phyloP scores from a whole-genome alignment of 2,329 filamentous ascomycete genomes.

The Paraphoma sp. region DNA sequence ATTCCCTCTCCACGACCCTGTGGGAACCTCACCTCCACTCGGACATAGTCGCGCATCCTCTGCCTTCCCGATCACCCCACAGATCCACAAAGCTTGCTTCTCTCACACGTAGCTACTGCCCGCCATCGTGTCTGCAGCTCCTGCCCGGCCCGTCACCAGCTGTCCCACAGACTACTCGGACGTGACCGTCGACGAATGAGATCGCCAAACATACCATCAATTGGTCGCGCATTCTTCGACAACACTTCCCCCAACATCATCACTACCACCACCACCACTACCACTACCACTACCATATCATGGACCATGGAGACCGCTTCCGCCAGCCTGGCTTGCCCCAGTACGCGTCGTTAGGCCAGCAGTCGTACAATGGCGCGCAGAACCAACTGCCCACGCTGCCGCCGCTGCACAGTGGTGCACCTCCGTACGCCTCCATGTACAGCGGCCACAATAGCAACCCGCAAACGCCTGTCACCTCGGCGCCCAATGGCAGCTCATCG shows the following conservation, averaged over 20 bases:
- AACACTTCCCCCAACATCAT: slow-evolving; percentile 14
- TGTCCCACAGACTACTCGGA: slow-evolving; percentile 31
- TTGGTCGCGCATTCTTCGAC: slow-evolving; percentile 39
- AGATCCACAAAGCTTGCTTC: slow-evolving; percentile 45
- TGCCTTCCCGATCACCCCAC: slow-evolving; percentile 37
- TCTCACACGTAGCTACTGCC: slow-evolving; percentile 34
- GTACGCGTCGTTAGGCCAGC: slow-evolving; percentile 40
- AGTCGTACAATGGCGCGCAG: slow-evolving; percentile 39
- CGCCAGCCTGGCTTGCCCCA: slow-evolving; percentile 43
- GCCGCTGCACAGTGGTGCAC: slow-evolving; percentile 39
- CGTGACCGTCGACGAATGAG: slow-evolving; percentile 41
- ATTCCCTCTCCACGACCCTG: slow-evolving; percentile 18
- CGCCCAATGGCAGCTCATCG: slow-evolving; percentile 35
- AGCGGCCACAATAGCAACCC: slow-evolving; percentile 45
- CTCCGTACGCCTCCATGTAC: slow-evolving; percentile 40
- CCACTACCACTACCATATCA: slow-evolving; percentile 22
- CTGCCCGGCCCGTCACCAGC: slow-evolving; percentile 30
- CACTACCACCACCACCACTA: slow-evolving; percentile 7
- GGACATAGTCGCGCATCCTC: slow-evolving; percentile 30
- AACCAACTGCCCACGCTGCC: slow-evolving; percentile 44
- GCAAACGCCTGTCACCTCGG: slow-evolving; percentile 45
- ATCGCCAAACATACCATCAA: slow-evolving; percentile 32
- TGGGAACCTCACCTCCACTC: slow-evolving; percentile 26
- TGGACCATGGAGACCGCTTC: slow-evolving; percentile 45
- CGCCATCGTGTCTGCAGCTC: slow-evolving; percentile 28